Conservation (phyloP, 2,329 filamentous ascomycete species). For the Verticillium zaregamsianum region DNA sequence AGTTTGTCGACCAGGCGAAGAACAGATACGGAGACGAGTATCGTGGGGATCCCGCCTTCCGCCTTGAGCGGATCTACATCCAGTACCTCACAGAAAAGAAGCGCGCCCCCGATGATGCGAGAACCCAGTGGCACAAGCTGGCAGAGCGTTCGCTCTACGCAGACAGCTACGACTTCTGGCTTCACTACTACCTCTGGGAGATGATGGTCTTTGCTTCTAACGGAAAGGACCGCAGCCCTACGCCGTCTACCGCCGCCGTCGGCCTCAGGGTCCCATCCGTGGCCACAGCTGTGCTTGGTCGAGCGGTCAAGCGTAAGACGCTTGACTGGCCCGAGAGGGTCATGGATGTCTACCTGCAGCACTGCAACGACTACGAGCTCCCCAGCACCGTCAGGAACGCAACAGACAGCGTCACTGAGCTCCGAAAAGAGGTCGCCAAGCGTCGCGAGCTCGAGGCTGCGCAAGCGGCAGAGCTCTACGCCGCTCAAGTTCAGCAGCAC, state of each 20-base stretch:
- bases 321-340: slow-evolving; percentile 76
- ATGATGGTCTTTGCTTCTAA: slow-evolving; percentile 59
- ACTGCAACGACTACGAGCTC: slow-evolving; percentile 88
- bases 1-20: slow-evolving; percentile 78
- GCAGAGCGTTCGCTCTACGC: slow-evolving; percentile 59
- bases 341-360: slow-evolving; percentile 68
- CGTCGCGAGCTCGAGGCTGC: slow-evolving; percentile 64
- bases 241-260: slow-evolving; percentile 38
- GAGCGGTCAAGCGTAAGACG: slow-evolving; percentile 58
- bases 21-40: slow-evolving; percentile 70
- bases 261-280: slow-evolving; percentile 61
- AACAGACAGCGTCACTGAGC: slow-evolving; percentile 68
- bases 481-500: slow-evolving; percentile 29
- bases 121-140: slow-evolving; percentile 72
- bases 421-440: slow-evolving; percentile 57
- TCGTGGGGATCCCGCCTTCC: slow-evolving; percentile 82
- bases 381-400: slow-evolving; percentile 70
- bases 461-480: slow-evolving; percentile 52
- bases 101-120: slow-evolving; percentile 70
- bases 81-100: slow-evolving; percentile 87
- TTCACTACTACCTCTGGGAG: slow-evolving; percentile 89
- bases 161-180: slow-evolving; percentile 89
- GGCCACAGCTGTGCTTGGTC: slow-evolving; percentile 72
- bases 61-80: slow-evolving; percentile 86
- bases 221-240: slow-evolving; percentile 49